Percentiles rank a stretch among this genome's conserved stretches.
phyloP scores from a whole-genome alignment of 306 rosid genomes.

The Acacia melanoxylon region DNA sequence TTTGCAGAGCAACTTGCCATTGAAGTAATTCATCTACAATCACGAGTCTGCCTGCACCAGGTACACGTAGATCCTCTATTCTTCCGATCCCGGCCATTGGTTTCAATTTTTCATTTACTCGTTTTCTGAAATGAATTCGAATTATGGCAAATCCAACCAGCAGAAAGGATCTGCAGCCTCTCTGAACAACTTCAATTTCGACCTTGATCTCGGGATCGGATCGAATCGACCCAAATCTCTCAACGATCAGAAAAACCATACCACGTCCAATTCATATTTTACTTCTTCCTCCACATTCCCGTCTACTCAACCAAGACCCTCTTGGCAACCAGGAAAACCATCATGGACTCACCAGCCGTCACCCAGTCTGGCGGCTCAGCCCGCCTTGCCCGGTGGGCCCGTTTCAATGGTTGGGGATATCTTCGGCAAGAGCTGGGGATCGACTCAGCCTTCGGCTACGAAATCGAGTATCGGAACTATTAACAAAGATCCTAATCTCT shows the following conservation, averaged over 20 bases:
- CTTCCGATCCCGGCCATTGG: neutral
- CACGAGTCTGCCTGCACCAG: neutral
- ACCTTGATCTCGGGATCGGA: conserved; percentile 86
- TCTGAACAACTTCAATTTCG: conserved; percentile 69
- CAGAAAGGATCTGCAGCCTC: conserved; percentile 50
- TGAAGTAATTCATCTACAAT: neutral
- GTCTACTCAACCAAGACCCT: conserved; percentile 46
- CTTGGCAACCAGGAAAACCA: conserved; percentile 71
- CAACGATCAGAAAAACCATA: conserved; percentile 73
- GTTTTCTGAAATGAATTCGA: conserved; percentile 41
- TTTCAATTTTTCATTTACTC: neutral
- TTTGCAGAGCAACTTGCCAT: neutral
- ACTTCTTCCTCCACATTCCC: conserved; percentile 36
- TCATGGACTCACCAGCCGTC: conserved; percentile 75
- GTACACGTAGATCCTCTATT: neutral
- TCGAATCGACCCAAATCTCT: conserved; percentile 78
- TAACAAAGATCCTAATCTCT: conserved; percentile 77
- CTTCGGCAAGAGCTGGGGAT: conserved; percentile 85
- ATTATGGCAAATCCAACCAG: conserved; percentile 32
- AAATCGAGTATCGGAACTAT: conserved; percentile 48
- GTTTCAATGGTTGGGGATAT: conserved; percentile 93
- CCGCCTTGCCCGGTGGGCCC: conserved; percentile 51
- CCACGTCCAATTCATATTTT: conserved; percentile 36
- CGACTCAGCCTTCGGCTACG: conserved; percentile 46
- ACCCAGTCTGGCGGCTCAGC: neutral